These are phyloP conservation scores for Aspergillus ellipticus DNA, from an alignment of 495 filamentous ascomycete species.

Conservation along the genomic window DNA sequence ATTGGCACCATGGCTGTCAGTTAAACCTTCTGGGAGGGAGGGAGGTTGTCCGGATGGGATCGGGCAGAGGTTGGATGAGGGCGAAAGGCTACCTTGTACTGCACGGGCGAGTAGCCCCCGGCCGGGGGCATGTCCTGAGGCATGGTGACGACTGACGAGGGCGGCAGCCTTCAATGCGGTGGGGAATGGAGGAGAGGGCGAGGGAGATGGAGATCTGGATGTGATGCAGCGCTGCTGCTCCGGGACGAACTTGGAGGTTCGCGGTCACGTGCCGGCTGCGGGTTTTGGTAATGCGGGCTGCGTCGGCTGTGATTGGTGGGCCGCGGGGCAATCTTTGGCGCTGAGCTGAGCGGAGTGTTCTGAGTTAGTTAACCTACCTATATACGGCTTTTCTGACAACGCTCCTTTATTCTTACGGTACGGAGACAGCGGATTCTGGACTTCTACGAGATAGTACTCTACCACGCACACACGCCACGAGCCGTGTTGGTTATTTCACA, in stretches of 20 bases:
- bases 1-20: conserved; percentile 13
- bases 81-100: conserved; percentile 96
- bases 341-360: not conserved
- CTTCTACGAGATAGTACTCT: not conserved
- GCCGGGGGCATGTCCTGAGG: conserved; percentile 84
- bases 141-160: conserved; percentile 38
- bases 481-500: not conserved
- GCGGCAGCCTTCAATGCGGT: conserved; percentile 18
- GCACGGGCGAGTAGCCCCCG: conserved; percentile 91
- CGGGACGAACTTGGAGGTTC: conserved; percentile 34
- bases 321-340: not conserved
- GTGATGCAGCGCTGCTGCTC: conserved; percentile 23
- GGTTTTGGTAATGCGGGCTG: conserved; percentile 36
- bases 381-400: too few species aligned
- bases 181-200: conserved; percentile 22
- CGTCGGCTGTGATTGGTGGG: conserved; percentile 29
- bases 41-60: not conserved
- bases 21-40: not conserved
- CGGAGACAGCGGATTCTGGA: not conserved
- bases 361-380: not conserved
- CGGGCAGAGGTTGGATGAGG: conserved; percentile 14
- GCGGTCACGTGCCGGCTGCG: conserved; percentile 30
- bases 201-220: conserved; percentile 13
- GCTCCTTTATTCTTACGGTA: not conserved
- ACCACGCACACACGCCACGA: too few species aligned